phyloP scores from a whole-genome alignment of 768 basidiomycete species.

The Collybia sordida region DNA sequence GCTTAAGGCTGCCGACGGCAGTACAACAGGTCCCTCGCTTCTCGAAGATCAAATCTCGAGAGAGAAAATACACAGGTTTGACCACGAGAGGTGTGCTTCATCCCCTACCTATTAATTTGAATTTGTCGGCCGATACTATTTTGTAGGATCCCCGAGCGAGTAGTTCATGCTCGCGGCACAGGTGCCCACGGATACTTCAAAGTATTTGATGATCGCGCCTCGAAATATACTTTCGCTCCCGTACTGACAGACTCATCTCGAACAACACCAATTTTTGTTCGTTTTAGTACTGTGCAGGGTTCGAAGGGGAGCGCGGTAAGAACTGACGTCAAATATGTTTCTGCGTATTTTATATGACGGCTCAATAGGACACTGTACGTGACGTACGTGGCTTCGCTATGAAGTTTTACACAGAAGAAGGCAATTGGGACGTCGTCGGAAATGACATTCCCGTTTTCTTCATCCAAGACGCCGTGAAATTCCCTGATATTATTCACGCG shows the following conservation, averaged over 20 bases:
- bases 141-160: slow-evolving; percentile 71
- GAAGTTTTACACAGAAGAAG: slow-evolving; percentile 34
- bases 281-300: slow-evolving; percentile 87
- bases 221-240: slow-evolving; percentile 67
- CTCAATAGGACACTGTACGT: slow-evolving; percentile 62
- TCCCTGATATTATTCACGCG: slow-evolving; percentile 84
- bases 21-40: slow-evolving; percentile 59
- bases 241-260: slow-evolving; percentile 74
- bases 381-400: slow-evolving; percentile 88
- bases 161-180: slow-evolving; percentile 69
- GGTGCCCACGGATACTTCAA: slow-evolving; percentile 86
- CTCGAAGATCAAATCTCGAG: slow-evolving; percentile 78
- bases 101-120: too few relatives aligned
- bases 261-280: slow-evolving; percentile 74
- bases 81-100: slow-evolving; percentile 64
- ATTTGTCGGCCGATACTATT: too few relatives aligned
- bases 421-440: slow-evolving; percentile 84
- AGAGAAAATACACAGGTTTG: slow-evolving; percentile 78
- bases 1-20: slow-evolving; percentile 51
- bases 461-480: slow-evolving; percentile 81
- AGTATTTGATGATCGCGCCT: slow-evolving; percentile 64
- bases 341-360: too few relatives aligned
- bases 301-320: slow-evolving; percentile 78
- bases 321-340: not conserved
- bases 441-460: slow-evolving; percentile 84